Conservation (phyloP, 2,329 filamentous ascomycete species). For the Didymella glomerata region DNA sequence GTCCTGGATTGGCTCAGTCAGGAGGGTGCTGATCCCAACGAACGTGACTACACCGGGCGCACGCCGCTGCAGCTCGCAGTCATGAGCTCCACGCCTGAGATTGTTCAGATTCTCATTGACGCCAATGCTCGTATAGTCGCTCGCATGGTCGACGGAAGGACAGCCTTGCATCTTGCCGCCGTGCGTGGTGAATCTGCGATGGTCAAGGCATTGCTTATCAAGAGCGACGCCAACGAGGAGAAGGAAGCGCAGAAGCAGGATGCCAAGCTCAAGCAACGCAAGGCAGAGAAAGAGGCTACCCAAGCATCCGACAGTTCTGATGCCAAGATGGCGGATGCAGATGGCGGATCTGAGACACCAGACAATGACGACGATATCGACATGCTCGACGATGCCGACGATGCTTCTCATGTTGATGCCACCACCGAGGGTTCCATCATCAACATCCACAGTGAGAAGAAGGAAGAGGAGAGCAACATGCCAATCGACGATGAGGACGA, state of each 20-base stretch:
- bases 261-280: slow-evolving; percentile 50
- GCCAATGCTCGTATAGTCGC: slow-evolving; percentile 76
- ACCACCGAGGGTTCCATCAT: slow-evolving; percentile 82
- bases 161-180: slow-evolving; percentile 83
- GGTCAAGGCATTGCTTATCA: slow-evolving; percentile 74
- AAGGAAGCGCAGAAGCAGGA: slow-evolving; percentile 68
- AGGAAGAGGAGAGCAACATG: slow-evolving; percentile 55
- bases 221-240: slow-evolving; percentile 77
- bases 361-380: slow-evolving; percentile 62
- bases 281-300: slow-evolving; percentile 23
- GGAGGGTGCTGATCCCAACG: slow-evolving; percentile 74
- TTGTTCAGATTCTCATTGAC: slow-evolving; percentile 76
- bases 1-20: slow-evolving; percentile 75
- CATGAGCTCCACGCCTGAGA: slow-evolving; percentile 71
- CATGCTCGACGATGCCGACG: slow-evolving; percentile 58
- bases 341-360: slow-evolving; percentile 50
- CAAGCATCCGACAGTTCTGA: slow-evolving; percentile 18
- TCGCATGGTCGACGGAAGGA: slow-evolving; percentile 79
- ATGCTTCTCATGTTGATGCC: slow-evolving; percentile 46
- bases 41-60: slow-evolving; percentile 68
- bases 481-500: slow-evolving; percentile 67
- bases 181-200: slow-evolving; percentile 73
- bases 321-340: slow-evolving; percentile 30
- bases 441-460: slow-evolving; percentile 57
- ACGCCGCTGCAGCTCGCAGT: slow-evolving; percentile 81